Percentiles rank a stretch among this genome's conserved stretches.
These are phyloP conservation scores for Fagopyrum homotropicum DNA, from an alignment of 148 eudicot species.

Conservation along the genomic window DNA sequence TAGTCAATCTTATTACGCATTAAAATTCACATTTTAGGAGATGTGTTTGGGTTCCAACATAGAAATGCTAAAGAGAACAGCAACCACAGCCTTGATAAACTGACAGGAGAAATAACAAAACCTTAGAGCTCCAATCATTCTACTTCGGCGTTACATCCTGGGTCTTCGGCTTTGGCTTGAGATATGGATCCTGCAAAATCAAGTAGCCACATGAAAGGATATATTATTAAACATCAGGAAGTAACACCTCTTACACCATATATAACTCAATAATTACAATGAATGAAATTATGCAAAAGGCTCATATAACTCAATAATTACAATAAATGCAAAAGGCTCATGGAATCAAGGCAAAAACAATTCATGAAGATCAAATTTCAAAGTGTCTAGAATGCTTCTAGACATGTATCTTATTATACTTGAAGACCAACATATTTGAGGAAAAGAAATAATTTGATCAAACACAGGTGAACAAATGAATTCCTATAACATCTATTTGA, in stretches of 20 bases:
- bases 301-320: not conserved
- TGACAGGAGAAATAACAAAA: not conserved
- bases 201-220: not conserved
- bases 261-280: too few species aligned
- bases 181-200: not conserved
- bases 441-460: not conserved
- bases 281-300: not conserved
- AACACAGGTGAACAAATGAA: not conserved
- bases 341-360: not conserved
- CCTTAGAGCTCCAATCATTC: not conserved
- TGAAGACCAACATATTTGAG: not conserved
- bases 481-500: too few species aligned
- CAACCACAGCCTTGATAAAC: too few species aligned
- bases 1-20: not conserved
- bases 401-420: not conserved
- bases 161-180: not conserved
- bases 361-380: too few species aligned
- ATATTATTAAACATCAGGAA: not conserved
- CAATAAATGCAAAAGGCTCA: not conserved
- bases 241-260: not conserved
- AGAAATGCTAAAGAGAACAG: too few species aligned
- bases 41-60: not conserved
- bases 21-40: not conserved
- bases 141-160: not conserved
- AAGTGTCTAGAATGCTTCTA: too few species aligned